phyloP scores from a whole-genome alignment of 805 yeast genomes.

The Candida parachauliodes region DNA sequence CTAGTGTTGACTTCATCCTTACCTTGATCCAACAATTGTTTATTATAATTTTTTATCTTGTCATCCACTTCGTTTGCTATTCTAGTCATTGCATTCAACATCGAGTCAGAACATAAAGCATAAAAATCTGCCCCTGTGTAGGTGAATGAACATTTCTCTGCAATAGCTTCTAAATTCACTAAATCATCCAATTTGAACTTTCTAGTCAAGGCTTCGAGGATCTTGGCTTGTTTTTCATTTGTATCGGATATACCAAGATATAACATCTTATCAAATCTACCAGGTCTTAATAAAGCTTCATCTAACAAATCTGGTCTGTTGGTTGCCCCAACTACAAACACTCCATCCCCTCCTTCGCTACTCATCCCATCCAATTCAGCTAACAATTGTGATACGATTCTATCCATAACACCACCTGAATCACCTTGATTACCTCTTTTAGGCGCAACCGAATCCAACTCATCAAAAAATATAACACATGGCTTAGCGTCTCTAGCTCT shows the following conservation, averaged over 20 bases:
- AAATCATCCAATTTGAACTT: conserved; percentile 63
- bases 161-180: conserved; percentile 57
- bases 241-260: conserved; percentile 93
- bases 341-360: conserved; percentile 68
- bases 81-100: conserved; percentile 94
- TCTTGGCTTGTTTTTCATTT: conserved; percentile 80
- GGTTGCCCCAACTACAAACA: conserved; percentile 98
- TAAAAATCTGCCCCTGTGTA: conserved; percentile 98
- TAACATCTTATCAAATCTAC: conserved; percentile 92
- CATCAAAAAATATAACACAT: conserved; percentile 96
- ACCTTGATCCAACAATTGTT: conserved; percentile 21
- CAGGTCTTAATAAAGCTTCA: conserved; percentile 90
- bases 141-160: conserved; percentile 76
- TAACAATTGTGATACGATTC: conserved; percentile 90
- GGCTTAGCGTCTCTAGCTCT: conserved; percentile 95
- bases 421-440: conserved; percentile 98
- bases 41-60: conserved; percentile 54
- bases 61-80: conserved; percentile 73
- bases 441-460: conserved; percentile 96
- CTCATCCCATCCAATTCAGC: conserved; percentile 98
- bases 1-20: conserved; percentile 55
- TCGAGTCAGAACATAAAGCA: conserved; percentile 92
- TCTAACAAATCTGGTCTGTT: conserved; percentile 94
- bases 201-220: conserved; percentile 82
- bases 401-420: conserved; percentile 98